Evolutionary conservation across 2,329 filamentous ascomycete species (phyloP), one percentile per base, ranked within the genome.

Genomic region (Chaetomiaceae sp.): DNA sequence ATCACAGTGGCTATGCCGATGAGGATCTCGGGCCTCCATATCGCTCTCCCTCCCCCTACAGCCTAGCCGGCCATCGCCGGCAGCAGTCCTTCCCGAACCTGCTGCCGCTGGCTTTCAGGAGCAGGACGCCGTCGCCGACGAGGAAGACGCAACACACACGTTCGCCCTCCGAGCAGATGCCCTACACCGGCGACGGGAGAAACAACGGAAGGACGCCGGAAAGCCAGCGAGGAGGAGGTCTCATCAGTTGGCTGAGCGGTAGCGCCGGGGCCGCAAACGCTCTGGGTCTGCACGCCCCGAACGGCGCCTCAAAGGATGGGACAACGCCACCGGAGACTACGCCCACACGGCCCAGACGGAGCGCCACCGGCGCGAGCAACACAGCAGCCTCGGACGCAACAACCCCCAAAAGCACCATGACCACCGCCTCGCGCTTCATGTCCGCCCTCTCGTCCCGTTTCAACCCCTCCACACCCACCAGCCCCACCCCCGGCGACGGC

Each of bases 381-480:
- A 60, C 60, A 19, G n/a, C n/a, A n/a, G 14, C 33, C 33, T 17
- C 42, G 4, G 59, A 65, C 53, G 38, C 52, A 10, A 58, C 61
- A 5, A 65, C 67, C 12, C 61, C 68, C 9, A 68, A 68, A 46
- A 64, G 57, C 36, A 42, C 45, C 55, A 24, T 59, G 55, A 32
- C 56, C 61, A 19, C 58, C 47, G 37, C 71, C 68, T 34, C 71
- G 67, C 26, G 72, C 3, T 66, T 69, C 40, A 65, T 75, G 60
- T 67, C 72, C 5, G 65, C 70, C 10, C 59, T 74, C 36, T 70
- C 68, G 2, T 65, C 64, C 5, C 65, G 68, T 20, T 60, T 68
- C 29, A 63, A 58, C 20, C 60, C 61, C 19, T 42, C 60, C 12
- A 60, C 49, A 1, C 40, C 53, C 4, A 59, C 51, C 19, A 55